Percentiles rank a stretch among this genome's conserved stretches.
Conservation (phyloP, 1,284 basidiomycete genomes). For the Tilletia indica region DNA sequence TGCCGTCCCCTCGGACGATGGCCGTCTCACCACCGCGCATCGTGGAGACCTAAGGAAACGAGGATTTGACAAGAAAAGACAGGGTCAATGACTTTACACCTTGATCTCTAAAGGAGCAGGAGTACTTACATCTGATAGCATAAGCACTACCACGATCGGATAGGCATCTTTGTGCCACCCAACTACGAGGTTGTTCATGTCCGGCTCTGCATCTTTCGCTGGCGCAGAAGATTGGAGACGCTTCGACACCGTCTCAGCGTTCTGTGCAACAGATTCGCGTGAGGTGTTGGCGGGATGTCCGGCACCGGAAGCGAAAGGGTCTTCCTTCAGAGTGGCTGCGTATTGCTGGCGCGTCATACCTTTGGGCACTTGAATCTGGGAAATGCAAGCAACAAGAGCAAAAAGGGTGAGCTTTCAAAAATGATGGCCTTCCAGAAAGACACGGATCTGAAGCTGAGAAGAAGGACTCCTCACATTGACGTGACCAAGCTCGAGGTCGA, state of each 20-base stretch:
- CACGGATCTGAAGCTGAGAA: conserved; percentile 8
- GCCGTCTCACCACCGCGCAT: conserved; percentile 50
- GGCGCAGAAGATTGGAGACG: neutral
- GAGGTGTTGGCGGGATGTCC: neutral
- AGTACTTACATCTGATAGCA: conserved; percentile 35
- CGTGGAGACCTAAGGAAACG: conserved; percentile 8
- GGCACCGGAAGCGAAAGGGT: conserved; percentile 20
- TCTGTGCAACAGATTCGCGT: neutral
- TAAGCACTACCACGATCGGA: conserved; percentile 42
- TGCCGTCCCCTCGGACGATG: conserved; percentile 37
- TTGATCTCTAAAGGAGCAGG: too few relatives aligned
- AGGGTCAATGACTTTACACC: neutral
- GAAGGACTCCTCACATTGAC: conserved; percentile 8
- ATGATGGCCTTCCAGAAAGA: neutral
- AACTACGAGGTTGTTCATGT: conserved; percentile 20
- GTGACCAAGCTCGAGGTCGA: conserved; percentile 24
- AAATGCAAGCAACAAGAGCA: neutral
- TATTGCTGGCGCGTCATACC: conserved; percentile 20
- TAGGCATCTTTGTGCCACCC: conserved; percentile 31
- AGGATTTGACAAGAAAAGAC: neutral
- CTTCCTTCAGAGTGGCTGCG: conserved; percentile 21
- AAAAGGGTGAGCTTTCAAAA: too few relatives aligned
- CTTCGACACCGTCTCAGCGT: conserved; percentile 8
- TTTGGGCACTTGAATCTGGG: conserved; percentile 26
- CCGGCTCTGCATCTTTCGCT: neutral